These are phyloP conservation scores for Nowakowskiella sp. DNA, from an alignment of 192 early-diverging fungal species.

Conservation along the genomic window DNA sequence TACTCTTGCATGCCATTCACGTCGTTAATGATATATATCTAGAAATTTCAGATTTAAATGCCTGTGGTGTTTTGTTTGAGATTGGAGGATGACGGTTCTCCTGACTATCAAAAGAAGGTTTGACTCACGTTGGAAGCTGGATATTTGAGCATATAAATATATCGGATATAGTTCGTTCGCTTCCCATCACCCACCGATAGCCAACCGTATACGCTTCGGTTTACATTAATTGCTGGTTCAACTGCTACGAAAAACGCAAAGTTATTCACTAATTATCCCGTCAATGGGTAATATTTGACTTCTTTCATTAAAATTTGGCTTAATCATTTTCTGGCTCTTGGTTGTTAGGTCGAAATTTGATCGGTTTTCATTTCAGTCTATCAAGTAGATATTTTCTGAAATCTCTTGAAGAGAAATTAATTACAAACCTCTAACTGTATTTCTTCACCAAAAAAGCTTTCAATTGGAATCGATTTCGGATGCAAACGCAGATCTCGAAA, in stretches of 20 bases:
- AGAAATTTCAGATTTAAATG: too few species aligned
- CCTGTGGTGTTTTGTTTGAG: conserved; percentile 40
- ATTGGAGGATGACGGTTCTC: conserved; percentile 51
- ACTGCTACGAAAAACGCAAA: conserved; percentile 57
- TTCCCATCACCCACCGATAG: conserved; percentile 54
- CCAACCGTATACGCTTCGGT: conserved; percentile 62
- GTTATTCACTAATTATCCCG: conserved; percentile 84
- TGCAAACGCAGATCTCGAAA: conserved; percentile 55
- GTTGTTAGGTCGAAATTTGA: conserved; percentile 3
- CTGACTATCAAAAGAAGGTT: conserved; percentile 43
- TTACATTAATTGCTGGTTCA: conserved; percentile 72
- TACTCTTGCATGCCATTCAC: too few species aligned
- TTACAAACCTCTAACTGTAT: neutral
- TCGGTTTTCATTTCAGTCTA: neutral
- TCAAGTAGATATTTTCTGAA: conserved; percentile 1
- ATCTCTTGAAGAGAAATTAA: too few species aligned
- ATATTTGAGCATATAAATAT: neutral
- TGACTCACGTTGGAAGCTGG: conserved; percentile 1
- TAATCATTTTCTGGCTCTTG: conserved; percentile 3
- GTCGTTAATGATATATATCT: too few species aligned
- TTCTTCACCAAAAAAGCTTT: conserved; percentile 27
- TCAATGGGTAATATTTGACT: conserved; percentile 49
- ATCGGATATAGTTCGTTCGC: conserved; percentile 56
- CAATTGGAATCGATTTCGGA: conserved; percentile 40
- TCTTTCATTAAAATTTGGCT: neutral